Evolutionary conservation across 352 stramenopile genomes (phyloP), one percentile per base, ranked within the genome.

Genomic region (Pythium insidiosum): DNA sequence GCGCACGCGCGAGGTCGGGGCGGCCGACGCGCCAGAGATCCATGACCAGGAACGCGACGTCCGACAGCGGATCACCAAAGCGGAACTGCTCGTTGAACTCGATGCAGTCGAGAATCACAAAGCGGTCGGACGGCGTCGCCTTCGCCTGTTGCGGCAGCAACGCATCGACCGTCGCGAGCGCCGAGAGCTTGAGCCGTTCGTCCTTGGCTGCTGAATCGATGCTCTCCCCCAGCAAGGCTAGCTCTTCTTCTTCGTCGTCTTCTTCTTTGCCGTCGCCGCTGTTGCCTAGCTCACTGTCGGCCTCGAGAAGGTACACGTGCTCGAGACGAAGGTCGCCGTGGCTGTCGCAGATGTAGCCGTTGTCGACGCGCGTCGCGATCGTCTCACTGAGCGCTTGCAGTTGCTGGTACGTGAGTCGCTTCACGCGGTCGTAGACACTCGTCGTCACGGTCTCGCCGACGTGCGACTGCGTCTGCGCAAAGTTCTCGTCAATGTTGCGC

Each of bases 21-120:
- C 69, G 56, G 1, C 74, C 74, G 33, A 80, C 73, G 29, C 58
- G 63, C 62, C 65, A 84, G 36, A 88, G 63, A 30, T 84, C 69
- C 74, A 84, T 88, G 43, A 63, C 56, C 35, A 84, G 51, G 49
- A 88, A 88, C 34, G 74, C 74, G 13, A 69, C 64, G 47, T 88
- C 74, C 15, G 71, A 69, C 4, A 88, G 43, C 33, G 72, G 69
- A 39, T 88, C 74, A 28, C 69, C 68, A 42, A 70, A 88, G 1
- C 74, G 69, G 56, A 88, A 84, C 43, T 84, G 68, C 61, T 88
- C 74, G 41, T 88, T 88, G 51, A 88, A 84, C 50, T 88, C 74
- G 44, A 88, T 84, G 54, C 74, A 84, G 35, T 88, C 74, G 39
- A 88, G 51, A 39, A 84, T 60, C 20, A 83, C 66, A 36, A 81